Percentiles rank a stretch among this genome's conserved stretches.
Evolutionary conservation across 2,329 filamentous ascomycete species (phyloP).

Genomic region (Ascocoryne sarcoides): DNA sequence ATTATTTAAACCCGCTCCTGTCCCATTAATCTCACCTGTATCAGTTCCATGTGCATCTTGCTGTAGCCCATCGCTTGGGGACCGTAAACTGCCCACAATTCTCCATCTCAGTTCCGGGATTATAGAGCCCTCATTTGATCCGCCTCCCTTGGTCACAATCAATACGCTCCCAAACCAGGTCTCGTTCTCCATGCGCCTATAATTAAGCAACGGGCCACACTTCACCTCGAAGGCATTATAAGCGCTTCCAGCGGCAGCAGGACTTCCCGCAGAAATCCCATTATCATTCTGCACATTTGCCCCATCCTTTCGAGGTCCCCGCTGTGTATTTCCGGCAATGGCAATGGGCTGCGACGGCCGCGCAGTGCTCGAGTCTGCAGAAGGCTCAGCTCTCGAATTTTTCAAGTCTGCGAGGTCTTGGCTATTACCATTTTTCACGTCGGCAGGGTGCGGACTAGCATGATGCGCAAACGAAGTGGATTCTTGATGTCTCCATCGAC

Average conservation of each 20-base stretch:
- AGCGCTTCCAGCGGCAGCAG: constrained; percentile 4
- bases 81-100: constrained; percentile 13
- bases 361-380: constrained; percentile 22
- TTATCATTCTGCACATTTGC: constrained; percentile 7
- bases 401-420: constrained; percentile 49
- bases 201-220: constrained; percentile 70
- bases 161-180: constrained; percentile 81
- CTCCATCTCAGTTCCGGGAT: constrained; percentile 52
- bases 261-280: constrained; percentile 1
- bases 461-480: constrained; percentile 42
- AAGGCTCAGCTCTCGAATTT: constrained; percentile 36
- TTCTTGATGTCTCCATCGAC: constrained; percentile 56
- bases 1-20: constrained; percentile 1
- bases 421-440: constrained; percentile 34
- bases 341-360: constrained; percentile 43
- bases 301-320: constrained; percentile 1
- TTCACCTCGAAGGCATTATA: constrained; percentile 46
- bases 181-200: constrained; percentile 59
- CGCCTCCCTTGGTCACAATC: constrained; percentile 68
- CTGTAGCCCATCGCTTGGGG: background rate
- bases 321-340: constrained; percentile 17
- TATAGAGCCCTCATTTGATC: constrained; percentile 41
- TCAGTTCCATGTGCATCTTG: background rate
- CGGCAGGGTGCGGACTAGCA: constrained; percentile 33
- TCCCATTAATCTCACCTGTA: constrained; percentile 1